Evolutionary conservation across 768 basidiomycete species (phyloP).

Genomic region (Brasilioporus rufonigricans): DNA sequence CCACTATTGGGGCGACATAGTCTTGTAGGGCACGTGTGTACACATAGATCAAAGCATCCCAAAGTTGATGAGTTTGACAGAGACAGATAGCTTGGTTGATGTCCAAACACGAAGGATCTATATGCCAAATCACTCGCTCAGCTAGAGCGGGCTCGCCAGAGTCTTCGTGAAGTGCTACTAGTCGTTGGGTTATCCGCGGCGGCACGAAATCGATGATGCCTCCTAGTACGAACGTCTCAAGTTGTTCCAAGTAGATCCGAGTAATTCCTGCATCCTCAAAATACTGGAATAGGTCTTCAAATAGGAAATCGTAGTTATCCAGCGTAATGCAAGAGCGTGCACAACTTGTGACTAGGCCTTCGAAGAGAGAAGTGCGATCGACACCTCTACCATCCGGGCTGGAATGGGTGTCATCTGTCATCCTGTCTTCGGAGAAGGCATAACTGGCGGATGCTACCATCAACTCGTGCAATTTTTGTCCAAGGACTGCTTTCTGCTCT

Average conservation of each 20-base stretch:
- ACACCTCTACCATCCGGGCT: slow-evolving; percentile 86
- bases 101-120: slow-evolving; percentile 87
- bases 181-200: slow-evolving; percentile 81
- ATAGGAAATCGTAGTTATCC: slow-evolving; percentile 81
- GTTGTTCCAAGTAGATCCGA: slow-evolving; percentile 75
- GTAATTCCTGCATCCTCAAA: slow-evolving; percentile 85
- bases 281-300: slow-evolving; percentile 89
- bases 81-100: slow-evolving; percentile 89
- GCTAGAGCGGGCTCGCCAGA: slow-evolving; percentile 68
- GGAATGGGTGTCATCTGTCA: slow-evolving; percentile 84
- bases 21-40: slow-evolving; percentile 88
- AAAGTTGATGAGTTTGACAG: slow-evolving; percentile 80
- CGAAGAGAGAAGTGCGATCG: slow-evolving; percentile 87
- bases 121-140: slow-evolving; percentile 93
- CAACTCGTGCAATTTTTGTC: slow-evolving; percentile 73
- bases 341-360: slow-evolving; percentile 77
- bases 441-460: slow-evolving; percentile 87
- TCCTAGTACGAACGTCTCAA: slow-evolving; percentile 81
- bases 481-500: slow-evolving; percentile 63
- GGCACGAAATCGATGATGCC: slow-evolving; percentile 74
- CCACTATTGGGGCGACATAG: slow-evolving; percentile 86
- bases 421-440: slow-evolving; percentile 92
- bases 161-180: slow-evolving; percentile 77
- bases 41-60: slow-evolving; percentile 93
- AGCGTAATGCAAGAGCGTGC: slow-evolving; percentile 79